phyloP scores from a whole-genome alignment of 352 stramenopile species.

The Pythium aphanidermatum region DNA sequence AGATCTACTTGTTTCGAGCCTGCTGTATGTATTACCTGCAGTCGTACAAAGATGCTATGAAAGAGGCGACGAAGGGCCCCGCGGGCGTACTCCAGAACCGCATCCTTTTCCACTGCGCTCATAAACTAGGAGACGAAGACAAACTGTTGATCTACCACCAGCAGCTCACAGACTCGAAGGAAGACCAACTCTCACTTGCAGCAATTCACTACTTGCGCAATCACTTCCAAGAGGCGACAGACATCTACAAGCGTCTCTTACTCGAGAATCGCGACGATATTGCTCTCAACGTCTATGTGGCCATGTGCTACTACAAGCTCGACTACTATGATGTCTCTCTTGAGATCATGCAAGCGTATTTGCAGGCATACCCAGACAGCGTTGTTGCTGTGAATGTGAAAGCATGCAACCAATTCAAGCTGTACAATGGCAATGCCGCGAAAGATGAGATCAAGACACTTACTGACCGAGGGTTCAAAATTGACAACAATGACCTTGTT shows the following conservation, averaged over 20 bases:
- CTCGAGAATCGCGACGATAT: constrained; percentile 95
- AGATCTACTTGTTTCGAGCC: constrained; percentile 86
- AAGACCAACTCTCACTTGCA: constrained; percentile 94
- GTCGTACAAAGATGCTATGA: constrained; percentile 85
- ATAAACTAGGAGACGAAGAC: constrained; percentile 92
- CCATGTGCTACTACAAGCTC: constrained; percentile 98
- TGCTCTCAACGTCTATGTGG: constrained; percentile 97
- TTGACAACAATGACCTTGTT: constrained; percentile 93
- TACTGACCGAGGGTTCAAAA: constrained; percentile 84
- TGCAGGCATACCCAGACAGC: constrained; percentile 89
- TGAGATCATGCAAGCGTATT: constrained; percentile 95
- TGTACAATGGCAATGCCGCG: constrained; percentile 95
- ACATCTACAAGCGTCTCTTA: constrained; percentile 96
- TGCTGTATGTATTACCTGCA: constrained; percentile 94
- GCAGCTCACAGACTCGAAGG: constrained; percentile 87
- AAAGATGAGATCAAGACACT: constrained; percentile 93
- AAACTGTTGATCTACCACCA: constrained; percentile 94
- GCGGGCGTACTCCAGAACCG: constrained; percentile 84
- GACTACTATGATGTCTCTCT: constrained; percentile 97
- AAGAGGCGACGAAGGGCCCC: constrained; percentile 63
- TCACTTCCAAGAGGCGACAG: constrained; percentile 93
- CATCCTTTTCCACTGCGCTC: constrained; percentile 93
- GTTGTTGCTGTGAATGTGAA: constrained; percentile 95
- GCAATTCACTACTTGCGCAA: constrained; percentile 95
- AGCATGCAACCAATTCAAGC: constrained; percentile 95